phyloP scores from a whole-genome alignment of 2,329 filamentous ascomycete genomes.

The Xylaria sp. region DNA sequence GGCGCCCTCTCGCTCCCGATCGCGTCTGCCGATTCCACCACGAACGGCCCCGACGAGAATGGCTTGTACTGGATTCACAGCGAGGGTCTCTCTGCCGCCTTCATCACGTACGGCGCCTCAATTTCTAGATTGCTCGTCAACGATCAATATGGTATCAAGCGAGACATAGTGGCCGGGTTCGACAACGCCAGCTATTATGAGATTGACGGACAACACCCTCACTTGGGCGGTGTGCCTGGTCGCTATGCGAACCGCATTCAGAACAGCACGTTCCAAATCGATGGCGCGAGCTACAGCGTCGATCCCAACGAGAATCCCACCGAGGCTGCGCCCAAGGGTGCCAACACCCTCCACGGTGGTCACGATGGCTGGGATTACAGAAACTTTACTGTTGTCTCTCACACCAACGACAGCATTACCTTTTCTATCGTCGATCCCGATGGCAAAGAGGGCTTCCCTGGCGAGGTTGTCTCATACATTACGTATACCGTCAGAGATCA shows the following conservation, averaged over 20 bases:
- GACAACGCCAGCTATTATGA: constrained; percentile 77
- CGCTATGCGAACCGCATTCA: constrained; percentile 83
- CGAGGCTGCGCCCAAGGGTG: constrained; percentile 54
- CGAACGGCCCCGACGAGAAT: constrained; percentile 55
- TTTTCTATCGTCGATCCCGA: constrained; percentile 76
- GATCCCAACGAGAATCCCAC: constrained; percentile 68
- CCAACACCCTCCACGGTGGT: constrained; percentile 72
- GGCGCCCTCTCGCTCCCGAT: constrained; percentile 42
- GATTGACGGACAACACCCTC: constrained; percentile 67
- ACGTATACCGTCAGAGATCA: constrained; percentile 72
- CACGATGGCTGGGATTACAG: constrained; percentile 77
- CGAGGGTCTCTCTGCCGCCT: constrained; percentile 68
- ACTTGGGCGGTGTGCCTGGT: constrained; percentile 75
- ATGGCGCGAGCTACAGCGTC: constrained; percentile 65
- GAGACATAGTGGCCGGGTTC: constrained; percentile 75
- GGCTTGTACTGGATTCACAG: constrained; percentile 76
- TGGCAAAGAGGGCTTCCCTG: constrained; percentile 78
- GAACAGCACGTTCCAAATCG: constrained; percentile 74
- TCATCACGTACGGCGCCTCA: constrained; percentile 76
- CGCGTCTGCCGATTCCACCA: constrained; percentile 37
- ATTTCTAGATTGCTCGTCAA: constrained; percentile 74
- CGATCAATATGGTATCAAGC: constrained; percentile 69
- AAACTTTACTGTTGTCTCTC: constrained; percentile 76
- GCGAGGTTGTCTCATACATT: constrained; percentile 74
- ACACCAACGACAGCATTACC: constrained; percentile 71